phyloP scores from a whole-genome alignment of 1,284 basidiomycete species.

The Ganoderma resinaceum region DNA sequence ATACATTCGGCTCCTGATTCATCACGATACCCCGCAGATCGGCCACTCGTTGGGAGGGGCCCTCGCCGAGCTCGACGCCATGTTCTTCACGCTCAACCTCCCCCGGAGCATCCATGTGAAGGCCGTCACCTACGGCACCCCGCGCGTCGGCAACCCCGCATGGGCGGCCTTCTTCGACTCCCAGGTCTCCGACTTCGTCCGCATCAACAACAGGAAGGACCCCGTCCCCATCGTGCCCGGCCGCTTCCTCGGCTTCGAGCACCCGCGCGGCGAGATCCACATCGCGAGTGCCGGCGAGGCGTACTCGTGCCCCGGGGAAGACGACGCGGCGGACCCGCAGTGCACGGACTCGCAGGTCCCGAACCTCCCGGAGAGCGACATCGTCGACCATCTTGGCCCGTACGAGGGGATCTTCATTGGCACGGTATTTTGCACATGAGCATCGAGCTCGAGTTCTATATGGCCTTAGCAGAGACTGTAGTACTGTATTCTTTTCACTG shows the following conservation, averaged over 20 bases:
- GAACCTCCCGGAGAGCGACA: constrained; percentile 38
- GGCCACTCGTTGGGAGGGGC: constrained; percentile 51
- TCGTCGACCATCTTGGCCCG: constrained; percentile 59
- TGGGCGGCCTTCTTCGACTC: constrained; percentile 43
- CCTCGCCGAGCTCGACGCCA: constrained; percentile 45
- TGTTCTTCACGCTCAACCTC: constrained; percentile 45
- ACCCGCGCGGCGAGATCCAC: constrained; percentile 47
- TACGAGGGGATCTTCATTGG: constrained; percentile 62
- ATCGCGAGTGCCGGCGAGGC: constrained; percentile 38
- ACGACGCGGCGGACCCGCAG: constrained; percentile 52
- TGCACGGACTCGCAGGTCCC: constrained; percentile 55
- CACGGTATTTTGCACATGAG: constrained; percentile 50
- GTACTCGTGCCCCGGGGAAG: constrained; percentile 46
- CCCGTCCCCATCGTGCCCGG: constrained; percentile 48
- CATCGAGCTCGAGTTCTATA: too few species aligned
- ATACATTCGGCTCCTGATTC: neutral
- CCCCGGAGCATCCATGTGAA: constrained; percentile 43
- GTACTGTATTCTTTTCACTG: too few species aligned
- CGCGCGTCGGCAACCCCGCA: constrained; percentile 45
- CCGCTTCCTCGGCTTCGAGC: constrained; percentile 45
- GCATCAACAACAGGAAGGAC: constrained; percentile 47
- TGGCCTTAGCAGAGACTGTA: too few species aligned
- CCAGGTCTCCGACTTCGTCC: constrained; percentile 40
- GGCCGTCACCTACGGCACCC: constrained; percentile 48
- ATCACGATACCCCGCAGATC: constrained; percentile 27